Evolutionary conservation across 495 filamentous ascomycete genomes (phyloP), one percentile per base, ranked within the genome.

Genomic region (Annulohypoxylon nitens): DNA sequence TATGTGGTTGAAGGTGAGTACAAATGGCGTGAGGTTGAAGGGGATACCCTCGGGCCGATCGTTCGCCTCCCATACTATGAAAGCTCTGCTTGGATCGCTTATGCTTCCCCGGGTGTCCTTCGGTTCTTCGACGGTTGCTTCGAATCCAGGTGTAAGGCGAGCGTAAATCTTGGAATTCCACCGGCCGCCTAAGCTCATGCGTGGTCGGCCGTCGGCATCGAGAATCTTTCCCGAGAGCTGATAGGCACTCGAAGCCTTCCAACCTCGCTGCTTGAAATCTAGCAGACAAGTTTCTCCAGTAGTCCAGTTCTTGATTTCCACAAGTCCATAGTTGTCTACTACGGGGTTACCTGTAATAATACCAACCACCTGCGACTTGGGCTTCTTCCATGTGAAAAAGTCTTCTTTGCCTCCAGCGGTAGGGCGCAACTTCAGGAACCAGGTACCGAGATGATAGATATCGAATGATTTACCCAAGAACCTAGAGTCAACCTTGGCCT

Each of bases 101-200:
- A 83, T 83, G 67, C 81, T 83, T 53, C 84, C 83, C 12, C 73
- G 77, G 58, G 73, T 76, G 36, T 82, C 78, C 16, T 81, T 80
- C 2, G 87, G 83, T 50, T 92, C 90, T 43, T 93, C 88, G 4
- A 86, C 83, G 0, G 87, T 81, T 5, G 89, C 92, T 75, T 98
- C 94, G 78, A 92, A 97, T 26, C 95, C 97, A 1, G 95, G 94
- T 0, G 94, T 97, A 59, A 94, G 86, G 36, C 97, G 92, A 9
- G 96, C 97, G 81, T 97, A 99, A 69, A 99, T 91, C 80, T 95
- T 96, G 76, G 97, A 95, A 80, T 98, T 98, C 96, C 96, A 99
- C 39, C 93, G 90, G 12, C 96, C 96, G 20, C 95, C 96, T 55
- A 99, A 88, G 76, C 89, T 93, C 90, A 95, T 94, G 66, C 91